These are phyloP conservation scores for Seiridium cupressi DNA, from an alignment of 2,329 filamentous ascomycete genomes.

Conservation along the genomic window DNA sequence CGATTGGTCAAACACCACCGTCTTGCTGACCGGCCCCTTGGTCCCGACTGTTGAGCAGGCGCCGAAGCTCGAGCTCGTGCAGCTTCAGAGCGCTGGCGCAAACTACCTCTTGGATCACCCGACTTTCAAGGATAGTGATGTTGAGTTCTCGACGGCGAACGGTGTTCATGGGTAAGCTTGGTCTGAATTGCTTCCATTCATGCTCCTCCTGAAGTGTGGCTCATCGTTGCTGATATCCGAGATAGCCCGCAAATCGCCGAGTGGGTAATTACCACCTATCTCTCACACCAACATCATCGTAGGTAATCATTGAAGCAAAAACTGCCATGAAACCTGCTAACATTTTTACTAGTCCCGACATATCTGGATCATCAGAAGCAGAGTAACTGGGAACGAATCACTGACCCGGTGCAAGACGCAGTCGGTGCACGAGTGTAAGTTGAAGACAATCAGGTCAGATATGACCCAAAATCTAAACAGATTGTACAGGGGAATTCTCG, in stretches of 20 bases:
- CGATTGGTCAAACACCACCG: constrained; percentile 47
- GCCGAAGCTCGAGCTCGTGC: constrained; percentile 49
- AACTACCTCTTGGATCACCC: constrained; percentile 46
- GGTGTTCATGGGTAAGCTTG: constrained; percentile 54
- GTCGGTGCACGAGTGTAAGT: constrained; percentile 49
- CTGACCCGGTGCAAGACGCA: constrained; percentile 42
- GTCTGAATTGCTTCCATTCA: too few relatives aligned
- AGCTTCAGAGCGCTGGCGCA: constrained; percentile 53
- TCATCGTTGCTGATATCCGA: neutral
- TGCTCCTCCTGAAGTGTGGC: neutral
- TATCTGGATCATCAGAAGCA: constrained; percentile 7
- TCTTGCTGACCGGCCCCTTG: constrained; percentile 41
- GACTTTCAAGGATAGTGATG: constrained; percentile 47
- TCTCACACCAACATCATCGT: constrained; percentile 48
- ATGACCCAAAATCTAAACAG: neutral
- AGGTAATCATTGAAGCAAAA: constrained; percentile 16
- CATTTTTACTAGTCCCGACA: neutral
- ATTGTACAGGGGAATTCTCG: constrained; percentile 33
- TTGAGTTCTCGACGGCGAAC: constrained; percentile 53
- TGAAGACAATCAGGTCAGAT: constrained; percentile 28
- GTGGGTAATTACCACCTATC: constrained; percentile 53
- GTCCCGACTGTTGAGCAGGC: constrained; percentile 42
- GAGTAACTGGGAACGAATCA: constrained; percentile 37
- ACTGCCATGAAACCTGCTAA: neutral
- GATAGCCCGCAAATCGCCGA: constrained; percentile 54